Percentiles rank a stretch among this genome's conserved stretches.
Conservation (phyloP, 352 stramenopile genomes). For the Aphanomyces cochlioides region DNA sequence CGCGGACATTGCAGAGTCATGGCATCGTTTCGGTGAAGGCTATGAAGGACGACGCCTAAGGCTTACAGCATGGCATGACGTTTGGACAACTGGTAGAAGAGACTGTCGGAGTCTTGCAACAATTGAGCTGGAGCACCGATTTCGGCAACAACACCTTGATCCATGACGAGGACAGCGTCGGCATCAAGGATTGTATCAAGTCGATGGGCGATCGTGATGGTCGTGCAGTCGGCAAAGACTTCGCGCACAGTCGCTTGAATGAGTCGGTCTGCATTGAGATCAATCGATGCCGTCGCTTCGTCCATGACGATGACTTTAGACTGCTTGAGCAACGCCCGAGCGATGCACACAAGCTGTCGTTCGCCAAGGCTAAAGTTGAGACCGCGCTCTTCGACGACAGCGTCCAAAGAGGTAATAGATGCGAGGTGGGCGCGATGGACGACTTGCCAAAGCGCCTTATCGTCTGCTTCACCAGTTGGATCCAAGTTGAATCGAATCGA, state of each 20-base stretch:
- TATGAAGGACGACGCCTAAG: no score
- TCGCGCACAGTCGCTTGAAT: conserved; percentile 65
- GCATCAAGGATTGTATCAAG: conserved; percentile 89
- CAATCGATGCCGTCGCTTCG: conserved; percentile 46
- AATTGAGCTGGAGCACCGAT: conserved; percentile 81
- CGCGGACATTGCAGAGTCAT: conserved; percentile 15
- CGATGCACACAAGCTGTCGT: conserved; percentile 38
- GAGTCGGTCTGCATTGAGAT: conserved; percentile 41
- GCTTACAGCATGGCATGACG: no score
- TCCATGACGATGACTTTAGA: conserved; percentile 42
- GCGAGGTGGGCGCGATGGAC: conserved; percentile 73
- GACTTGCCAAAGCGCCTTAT: conserved; percentile 86
- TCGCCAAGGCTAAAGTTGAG: conserved; percentile 33
- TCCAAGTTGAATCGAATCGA: conserved; percentile 79
- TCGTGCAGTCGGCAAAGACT: conserved; percentile 81
- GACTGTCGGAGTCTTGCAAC: conserved; percentile 51
- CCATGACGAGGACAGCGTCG: conserved; percentile 83
- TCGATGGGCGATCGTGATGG: conserved; percentile 92
- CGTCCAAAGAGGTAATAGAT: conserved; percentile 63
- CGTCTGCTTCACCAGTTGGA: conserved; percentile 48
- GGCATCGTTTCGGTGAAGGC: no score
- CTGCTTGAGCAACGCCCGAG: conserved; percentile 36
- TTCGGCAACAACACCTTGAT: conserved; percentile 81
- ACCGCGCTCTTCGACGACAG: conserved; percentile 40
- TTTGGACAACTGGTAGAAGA: conserved; percentile 48